Base-by-base conservation (phyloP, 2,329 filamentous ascomycete species). In the Aspergillus tamarii region DNA sequence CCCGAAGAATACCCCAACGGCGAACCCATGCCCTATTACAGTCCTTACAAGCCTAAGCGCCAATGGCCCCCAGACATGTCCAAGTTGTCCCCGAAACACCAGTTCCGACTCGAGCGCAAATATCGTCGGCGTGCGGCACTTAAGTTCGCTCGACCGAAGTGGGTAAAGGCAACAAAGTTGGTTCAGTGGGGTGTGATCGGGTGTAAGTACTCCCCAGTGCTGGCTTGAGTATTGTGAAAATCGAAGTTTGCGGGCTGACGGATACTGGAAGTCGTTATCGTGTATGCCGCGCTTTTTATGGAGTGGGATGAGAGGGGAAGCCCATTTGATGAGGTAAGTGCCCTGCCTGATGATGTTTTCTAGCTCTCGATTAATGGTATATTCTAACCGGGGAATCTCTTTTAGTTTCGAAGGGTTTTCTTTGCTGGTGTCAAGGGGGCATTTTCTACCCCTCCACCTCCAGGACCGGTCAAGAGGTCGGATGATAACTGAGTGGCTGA, bases 81-180 rank as follows among this genome's bases (percentile, higher is more conserved):
- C 61, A 84, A 86, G 67, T 80, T 90, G 57, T 87, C 87, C 1
- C 80, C 81, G n/a, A 88, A 87, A 73, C 86, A 90, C 72, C 87
- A 90, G 72, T 89, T 90, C 78, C 83, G 85, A n/a, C 84, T 90
- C 55, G 88, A 91, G 77, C 84, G 87, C 64, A 87, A 87, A 65
- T 91, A 88, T 76, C 83, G 88, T 41, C 82, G 88, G 58, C 83
- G 88, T 59, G 80, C 85, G 57, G 85, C 85, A 73, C 77, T 88
- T 67, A 89, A 88, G 74, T 89, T 84, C 74, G 84, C 84, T 14
- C 78, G 86, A 28, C 87, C 87, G 4, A 77, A 77, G 64, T 89
- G 87, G 83, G 84, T 82, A 19, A 88, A 87, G 70, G 81, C 77
- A 68, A 83, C 84, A 21, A 87, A 85, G 69, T 73, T 90, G 68